Percentiles rank a stretch among this genome's conserved stretches.
Evolutionary conservation across 2,329 filamentous ascomycete genomes (phyloP).

Genomic region (Fusarium redolens): DNA sequence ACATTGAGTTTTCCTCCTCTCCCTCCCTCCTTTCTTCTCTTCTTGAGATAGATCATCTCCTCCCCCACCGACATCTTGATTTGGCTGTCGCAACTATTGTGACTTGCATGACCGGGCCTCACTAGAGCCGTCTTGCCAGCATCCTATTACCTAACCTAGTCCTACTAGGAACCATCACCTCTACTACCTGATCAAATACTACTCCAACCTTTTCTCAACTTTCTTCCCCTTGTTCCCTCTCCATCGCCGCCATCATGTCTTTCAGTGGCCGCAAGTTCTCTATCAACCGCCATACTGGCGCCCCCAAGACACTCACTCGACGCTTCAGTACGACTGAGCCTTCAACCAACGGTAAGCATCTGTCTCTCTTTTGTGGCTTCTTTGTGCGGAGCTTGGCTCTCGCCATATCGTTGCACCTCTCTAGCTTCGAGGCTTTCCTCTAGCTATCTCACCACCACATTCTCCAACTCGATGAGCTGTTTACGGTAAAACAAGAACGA

Average conservation of each 20-base stretch:
- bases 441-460: background rate
- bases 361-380: background rate
- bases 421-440: background rate
- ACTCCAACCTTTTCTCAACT: background rate
- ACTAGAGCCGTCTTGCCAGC: slow-evolving; percentile 14
- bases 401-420: no score
- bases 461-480: background rate
- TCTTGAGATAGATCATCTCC: slow-evolving; percentile 4
- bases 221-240: background rate
- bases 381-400: no score
- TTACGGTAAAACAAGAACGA: background rate
- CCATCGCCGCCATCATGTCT: slow-evolving; percentile 54
- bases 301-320: slow-evolving; percentile 63
- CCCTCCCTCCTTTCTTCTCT: slow-evolving; percentile 11
- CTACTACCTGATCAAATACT: background rate
- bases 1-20: slow-evolving; percentile 13
- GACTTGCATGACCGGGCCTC: slow-evolving; percentile 28
- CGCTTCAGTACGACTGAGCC: slow-evolving; percentile 70
- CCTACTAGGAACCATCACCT: slow-evolving; percentile 11
- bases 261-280: slow-evolving; percentile 71
- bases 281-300: slow-evolving; percentile 74
- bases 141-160: slow-evolving; percentile 9
- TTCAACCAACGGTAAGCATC: slow-evolving; percentile 62
- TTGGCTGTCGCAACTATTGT: background rate
- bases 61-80: slow-evolving; percentile 18